Conservation (phyloP, 257 asterid genomes). For the Echites panduratus region DNA sequence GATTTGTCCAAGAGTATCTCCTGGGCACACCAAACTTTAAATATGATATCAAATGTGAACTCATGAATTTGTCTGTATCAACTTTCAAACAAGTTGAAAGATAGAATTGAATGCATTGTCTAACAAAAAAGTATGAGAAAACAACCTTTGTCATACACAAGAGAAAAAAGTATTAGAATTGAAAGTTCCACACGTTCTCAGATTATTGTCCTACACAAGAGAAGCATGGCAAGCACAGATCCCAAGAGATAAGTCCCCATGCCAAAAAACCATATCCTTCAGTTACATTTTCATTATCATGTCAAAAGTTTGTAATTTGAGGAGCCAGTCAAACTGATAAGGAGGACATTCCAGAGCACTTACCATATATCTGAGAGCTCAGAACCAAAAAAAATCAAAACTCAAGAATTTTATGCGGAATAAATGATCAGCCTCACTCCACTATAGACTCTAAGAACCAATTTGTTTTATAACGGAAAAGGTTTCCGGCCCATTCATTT, state of each 20-base stretch:
- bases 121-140: neutral
- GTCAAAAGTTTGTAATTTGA: neutral
- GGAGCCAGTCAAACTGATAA: neutral
- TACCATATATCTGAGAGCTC: neutral
- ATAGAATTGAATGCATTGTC: neutral
- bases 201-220: neutral
- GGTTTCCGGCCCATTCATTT: neutral
- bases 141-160: too few species aligned
- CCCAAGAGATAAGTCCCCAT: neutral
- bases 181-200: neutral
- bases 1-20: constrained; percentile 92
- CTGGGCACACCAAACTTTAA: constrained; percentile 34
- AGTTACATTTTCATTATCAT: neutral
- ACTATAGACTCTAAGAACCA: neutral
- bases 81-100: neutral
- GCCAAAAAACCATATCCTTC: constrained; percentile 1
- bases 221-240: neutral
- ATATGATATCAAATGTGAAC: neutral
- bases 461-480: neutral
- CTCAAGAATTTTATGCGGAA: neutral
- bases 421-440: neutral
- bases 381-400: neutral
- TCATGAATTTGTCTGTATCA: neutral
- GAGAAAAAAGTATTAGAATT: too few species aligned
- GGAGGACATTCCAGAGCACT: neutral